Evolutionary conservation across 306 rosid species (phyloP).

Genomic region (Cicer yamashitae): DNA sequence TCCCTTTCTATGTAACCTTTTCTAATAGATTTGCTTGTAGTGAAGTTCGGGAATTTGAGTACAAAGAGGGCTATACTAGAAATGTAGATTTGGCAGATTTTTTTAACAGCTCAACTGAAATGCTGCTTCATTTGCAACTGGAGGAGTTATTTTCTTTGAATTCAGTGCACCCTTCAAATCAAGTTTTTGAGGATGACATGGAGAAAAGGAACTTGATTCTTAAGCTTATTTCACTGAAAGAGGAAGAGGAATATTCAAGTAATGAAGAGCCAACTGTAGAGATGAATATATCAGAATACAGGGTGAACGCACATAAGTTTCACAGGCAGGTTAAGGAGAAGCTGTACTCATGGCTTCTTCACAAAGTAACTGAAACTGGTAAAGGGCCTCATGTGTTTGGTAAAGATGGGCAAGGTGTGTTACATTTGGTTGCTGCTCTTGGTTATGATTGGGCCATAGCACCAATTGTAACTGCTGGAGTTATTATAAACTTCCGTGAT

Average conservation of each 20-base stretch:
- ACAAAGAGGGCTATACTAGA: conserved; percentile 50
- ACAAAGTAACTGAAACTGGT: conserved; percentile 68
- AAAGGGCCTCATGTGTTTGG: conserved; percentile 80
- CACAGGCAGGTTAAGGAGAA: conserved; percentile 69
- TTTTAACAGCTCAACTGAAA: conserved; percentile 55
- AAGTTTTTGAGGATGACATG: conserved; percentile 48
- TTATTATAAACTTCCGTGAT: conserved; percentile 85
- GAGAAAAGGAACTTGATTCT: conserved; percentile 58
- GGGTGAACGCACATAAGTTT: conserved; percentile 52
- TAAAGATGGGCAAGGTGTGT: conserved; percentile 72
- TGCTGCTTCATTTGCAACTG: conserved; percentile 57
- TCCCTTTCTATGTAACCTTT: conserved; percentile 84
- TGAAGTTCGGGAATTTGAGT: conserved; percentile 88
- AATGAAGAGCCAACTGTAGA: conserved; percentile 53
- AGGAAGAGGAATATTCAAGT: conserved; percentile 65
- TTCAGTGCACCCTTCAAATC: conserved; percentile 46
- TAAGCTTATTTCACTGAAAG: conserved; percentile 70
- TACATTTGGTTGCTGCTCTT: conserved; percentile 88
- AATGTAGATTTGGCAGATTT: conserved; percentile 52
- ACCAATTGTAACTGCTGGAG: conserved; percentile 76
- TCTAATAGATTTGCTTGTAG: conserved; percentile 93
- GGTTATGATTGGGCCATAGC: conserved; percentile 85
- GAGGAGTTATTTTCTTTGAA: conserved; percentile 59
- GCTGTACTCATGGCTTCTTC: conserved; percentile 82
- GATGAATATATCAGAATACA: conserved; percentile 49